A percentile compares a stretch with the other conserved stretches of the same genome.
phyloP scores from a whole-genome alignment of 192 early-diverging fungal species.

The Obelidium mucronatum region DNA sequence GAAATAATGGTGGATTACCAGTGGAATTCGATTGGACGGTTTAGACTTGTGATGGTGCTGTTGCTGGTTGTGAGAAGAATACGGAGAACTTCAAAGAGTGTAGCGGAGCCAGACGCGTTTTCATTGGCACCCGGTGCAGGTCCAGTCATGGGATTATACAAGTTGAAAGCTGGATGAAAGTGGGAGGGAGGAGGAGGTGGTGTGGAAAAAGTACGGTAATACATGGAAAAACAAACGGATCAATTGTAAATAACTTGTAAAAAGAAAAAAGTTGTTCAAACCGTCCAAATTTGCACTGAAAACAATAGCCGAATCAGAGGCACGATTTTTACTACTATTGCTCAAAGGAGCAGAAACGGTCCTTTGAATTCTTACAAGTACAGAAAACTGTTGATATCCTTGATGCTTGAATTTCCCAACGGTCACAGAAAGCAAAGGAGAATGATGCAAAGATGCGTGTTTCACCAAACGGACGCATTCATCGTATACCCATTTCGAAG shows the following conservation, averaged over 20 bases:
- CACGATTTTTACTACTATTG: no score
- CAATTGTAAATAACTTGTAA: no score
- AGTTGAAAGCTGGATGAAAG: constrained; percentile 8
- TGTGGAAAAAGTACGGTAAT: no score
- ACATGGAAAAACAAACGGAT: no score
- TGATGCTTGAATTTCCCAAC: constrained; percentile 15
- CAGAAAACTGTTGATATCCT: neutral
- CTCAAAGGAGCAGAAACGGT: no score
- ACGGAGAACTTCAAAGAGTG: constrained; percentile 73
- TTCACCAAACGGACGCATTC: no score
- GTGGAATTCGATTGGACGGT: constrained; percentile 86
- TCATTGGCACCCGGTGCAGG: constrained; percentile 39
- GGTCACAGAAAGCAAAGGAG: no score
- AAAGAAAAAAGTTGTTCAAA: no score
- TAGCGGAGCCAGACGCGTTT: constrained; percentile 31
- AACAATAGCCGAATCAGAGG: neutral
- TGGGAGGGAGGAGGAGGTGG: no score
- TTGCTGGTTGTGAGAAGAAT: constrained; percentile 60
- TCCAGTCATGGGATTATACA: constrained; percentile 11
- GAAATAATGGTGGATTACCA: no score
- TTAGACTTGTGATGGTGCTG: constrained; percentile 72
- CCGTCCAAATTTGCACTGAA: constrained; percentile 11
- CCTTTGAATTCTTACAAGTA: constrained; percentile 1
- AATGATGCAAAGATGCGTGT: no score
- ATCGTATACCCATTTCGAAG: no score